Conservation (phyloP, 805 yeast genomes). For the Sungouiozyma intestinalis region DNA sequence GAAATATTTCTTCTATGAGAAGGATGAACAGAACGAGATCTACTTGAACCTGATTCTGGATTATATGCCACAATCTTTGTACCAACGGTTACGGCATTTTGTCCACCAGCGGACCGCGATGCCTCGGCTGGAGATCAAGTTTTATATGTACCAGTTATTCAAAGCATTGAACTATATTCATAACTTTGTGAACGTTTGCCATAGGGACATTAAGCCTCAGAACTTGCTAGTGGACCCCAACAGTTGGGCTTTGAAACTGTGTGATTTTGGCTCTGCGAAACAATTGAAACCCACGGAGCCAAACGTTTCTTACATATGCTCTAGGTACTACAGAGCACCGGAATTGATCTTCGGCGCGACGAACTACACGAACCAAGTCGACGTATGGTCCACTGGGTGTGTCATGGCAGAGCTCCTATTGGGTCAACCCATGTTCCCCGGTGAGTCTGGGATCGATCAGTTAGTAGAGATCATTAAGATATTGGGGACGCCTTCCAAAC, state of each 20-base stretch:
- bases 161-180: slow-evolving; percentile 75
- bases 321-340: slow-evolving; percentile 94
- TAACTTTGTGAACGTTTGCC: slow-evolving; percentile 68
- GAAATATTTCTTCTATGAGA: slow-evolving; percentile 79
- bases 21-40: slow-evolving; percentile 42
- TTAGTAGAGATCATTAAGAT: slow-evolving; percentile 93
- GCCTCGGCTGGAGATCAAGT: slow-evolving; percentile 84
- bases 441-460: slow-evolving; percentile 96
- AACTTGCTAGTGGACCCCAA: slow-evolving; percentile 76
- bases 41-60: slow-evolving; percentile 86
- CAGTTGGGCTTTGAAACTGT: slow-evolving; percentile 74
- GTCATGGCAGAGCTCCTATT: slow-evolving; percentile 94
- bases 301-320: slow-evolving; percentile 91
- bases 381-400: slow-evolving; percentile 96
- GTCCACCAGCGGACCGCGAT: slow-evolving; percentile 62
- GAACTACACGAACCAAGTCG: slow-evolving; percentile 91
- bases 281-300: slow-evolving; percentile 83
- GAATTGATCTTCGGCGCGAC: slow-evolving; percentile 96
- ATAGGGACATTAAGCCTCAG: slow-evolving; percentile 94
- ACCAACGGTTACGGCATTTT: slow-evolving; percentile 80
- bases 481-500: slow-evolving; percentile 88
- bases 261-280: slow-evolving; percentile 96
- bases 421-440: slow-evolving; percentile 96
- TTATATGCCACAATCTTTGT: slow-evolving; percentile 91
- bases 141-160: slow-evolving; percentile 68